phyloP scores from a whole-genome alignment of 306 rosid genomes.

The Alnus rubra region DNA sequence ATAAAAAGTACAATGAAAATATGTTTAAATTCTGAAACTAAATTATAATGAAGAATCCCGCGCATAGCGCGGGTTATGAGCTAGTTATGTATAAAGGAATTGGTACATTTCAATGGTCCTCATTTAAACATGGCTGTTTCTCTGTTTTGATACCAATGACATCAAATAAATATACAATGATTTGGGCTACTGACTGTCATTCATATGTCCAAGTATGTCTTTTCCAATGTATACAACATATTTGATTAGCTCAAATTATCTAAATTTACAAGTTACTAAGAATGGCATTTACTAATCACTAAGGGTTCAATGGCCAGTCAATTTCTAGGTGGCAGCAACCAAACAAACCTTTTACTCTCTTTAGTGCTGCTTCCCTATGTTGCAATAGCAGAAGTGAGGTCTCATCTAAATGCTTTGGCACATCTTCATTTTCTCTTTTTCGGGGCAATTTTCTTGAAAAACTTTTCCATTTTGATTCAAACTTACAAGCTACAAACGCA shows the following conservation, averaged over 20 bases:
- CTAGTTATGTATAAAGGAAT: background rate
- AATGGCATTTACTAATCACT: slow-evolving; percentile 30
- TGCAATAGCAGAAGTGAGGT: slow-evolving; percentile 52
- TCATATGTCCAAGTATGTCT: background rate
- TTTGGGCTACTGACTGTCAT: background rate
- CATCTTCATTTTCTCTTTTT: slow-evolving; percentile 32
- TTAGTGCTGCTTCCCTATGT: slow-evolving; percentile 70
- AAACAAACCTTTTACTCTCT: slow-evolving; percentile 49
- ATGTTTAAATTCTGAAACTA: too few relatives aligned
- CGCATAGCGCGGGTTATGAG: too few relatives aligned
- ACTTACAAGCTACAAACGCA: slow-evolving; percentile 54
- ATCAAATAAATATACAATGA: background rate
- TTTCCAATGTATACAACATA: background rate
- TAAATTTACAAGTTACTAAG: background rate
- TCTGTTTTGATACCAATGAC: background rate
- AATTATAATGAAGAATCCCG: too few relatives aligned
- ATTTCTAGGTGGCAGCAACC: slow-evolving; percentile 58
- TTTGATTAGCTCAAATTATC: background rate
- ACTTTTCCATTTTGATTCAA: slow-evolving; percentile 89
- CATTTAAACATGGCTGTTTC: background rate
- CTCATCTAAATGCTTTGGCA: slow-evolving; percentile 36
- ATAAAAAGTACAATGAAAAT: too few relatives aligned
- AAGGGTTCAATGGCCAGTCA: slow-evolving; percentile 64
- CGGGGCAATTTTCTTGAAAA: slow-evolving; percentile 51
- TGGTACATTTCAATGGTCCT: background rate